Base-by-base conservation (phyloP, 2,329 filamentous ascomycete species). In the Pseudogymnoascus sp. region DNA sequence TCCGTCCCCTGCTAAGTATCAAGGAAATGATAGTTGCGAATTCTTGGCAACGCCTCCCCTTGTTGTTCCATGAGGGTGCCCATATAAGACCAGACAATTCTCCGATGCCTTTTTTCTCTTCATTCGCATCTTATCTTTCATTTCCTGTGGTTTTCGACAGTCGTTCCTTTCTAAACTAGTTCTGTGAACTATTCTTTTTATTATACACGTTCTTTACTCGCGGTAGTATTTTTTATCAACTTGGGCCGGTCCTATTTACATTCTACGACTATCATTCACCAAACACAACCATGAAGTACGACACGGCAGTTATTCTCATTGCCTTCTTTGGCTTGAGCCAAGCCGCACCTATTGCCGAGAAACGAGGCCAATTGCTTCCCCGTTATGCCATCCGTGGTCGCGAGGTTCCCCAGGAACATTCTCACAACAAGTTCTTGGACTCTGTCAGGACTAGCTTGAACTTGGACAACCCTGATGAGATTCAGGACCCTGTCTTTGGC, bases 331-430 rank as follows among this genome's bases (percentile, higher is more conserved):
- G 69, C 62, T 59, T 72, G 57, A 62, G 66, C 15, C 62, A 64
- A n/a, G 69, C 71, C 28, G 69, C 68, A 41, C 71, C 70, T 36
- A 62, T 64, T 15, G 63, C 65, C 50, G 62, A 60, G 7, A 37
- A 67, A 11, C 67, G 67, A 50, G 67, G 67, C 61, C 64, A 63
- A 6, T 53, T 53, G 43, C 43, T 53, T 18, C 43, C 43, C 33
- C 43, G 43, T 18, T 69, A 67, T 64, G 43, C 62, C 22, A 60
- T 68, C 60, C 62, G 64, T 38, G 63, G 64, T 11, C 79, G 80
- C 66, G 78, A 84, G 68, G 80, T 83, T 62, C 81, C 81, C 25
- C 80, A 83, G 68, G 81, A 84, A 65, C 80, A 83, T 67, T 79
- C 80, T 9, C 81, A 84, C 70, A 71, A 77, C 61, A 74, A 76